Percentiles rank a stretch among this genome's conserved stretches.
These are phyloP conservation scores for Aspergillus ochraceus DNA, from an alignment of 2,329 filamentous ascomycete genomes.

Conservation along the genomic window DNA sequence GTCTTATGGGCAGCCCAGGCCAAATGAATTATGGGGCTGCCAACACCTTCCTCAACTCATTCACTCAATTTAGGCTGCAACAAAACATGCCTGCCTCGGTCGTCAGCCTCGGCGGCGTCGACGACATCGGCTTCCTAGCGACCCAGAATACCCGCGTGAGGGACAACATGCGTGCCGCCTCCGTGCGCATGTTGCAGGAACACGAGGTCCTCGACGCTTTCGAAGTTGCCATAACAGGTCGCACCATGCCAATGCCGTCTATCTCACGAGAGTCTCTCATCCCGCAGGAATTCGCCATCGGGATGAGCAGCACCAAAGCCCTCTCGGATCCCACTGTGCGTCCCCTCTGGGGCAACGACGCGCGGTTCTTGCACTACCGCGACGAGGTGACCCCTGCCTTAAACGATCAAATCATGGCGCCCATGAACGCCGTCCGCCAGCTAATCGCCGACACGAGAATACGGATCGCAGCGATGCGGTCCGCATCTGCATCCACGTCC, in stretches of 20 bases:
- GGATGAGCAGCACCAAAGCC: not conserved
- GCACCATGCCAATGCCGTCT: not conserved
- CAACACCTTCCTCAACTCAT: slow-evolving; percentile 15
- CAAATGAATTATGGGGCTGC: slow-evolving; percentile 17
- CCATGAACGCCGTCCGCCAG: not conserved
- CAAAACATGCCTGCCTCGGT: slow-evolving; percentile 2
- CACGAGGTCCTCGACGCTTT: not conserved
- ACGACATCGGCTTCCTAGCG: not conserved
- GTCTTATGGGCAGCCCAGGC: slow-evolving; percentile 6
- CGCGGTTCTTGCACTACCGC: not conserved
- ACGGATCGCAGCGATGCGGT: not conserved
- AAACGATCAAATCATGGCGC: not conserved
- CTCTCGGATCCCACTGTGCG: not conserved
- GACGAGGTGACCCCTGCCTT: not conserved
- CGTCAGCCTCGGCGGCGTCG: slow-evolving; percentile 3
- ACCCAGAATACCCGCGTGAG: not conserved
- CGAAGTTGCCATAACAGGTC: not conserved
- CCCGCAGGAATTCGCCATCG: not conserved
- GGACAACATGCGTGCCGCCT: not conserved
- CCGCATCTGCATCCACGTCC: no score
- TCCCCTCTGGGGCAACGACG: not conserved
- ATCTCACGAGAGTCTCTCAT: not conserved
- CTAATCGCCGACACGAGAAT: not conserved
- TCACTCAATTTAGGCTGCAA: slow-evolving; percentile 13
- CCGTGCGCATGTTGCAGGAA: not conserved